phyloP scores from a whole-genome alignment of 768 basidiomycete genomes.

The Amanita thiersii region DNA sequence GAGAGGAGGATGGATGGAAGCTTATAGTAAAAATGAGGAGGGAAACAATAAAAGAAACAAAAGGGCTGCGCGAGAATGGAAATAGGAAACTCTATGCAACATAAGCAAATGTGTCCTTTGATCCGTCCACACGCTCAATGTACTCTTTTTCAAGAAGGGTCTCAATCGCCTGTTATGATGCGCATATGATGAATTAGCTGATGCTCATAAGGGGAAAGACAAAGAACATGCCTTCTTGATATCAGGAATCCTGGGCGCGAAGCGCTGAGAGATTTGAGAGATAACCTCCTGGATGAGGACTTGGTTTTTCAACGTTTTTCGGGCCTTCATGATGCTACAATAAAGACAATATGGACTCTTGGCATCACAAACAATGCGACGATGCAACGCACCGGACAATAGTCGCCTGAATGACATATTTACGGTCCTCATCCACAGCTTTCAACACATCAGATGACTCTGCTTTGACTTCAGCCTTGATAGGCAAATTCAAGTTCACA shows the following conservation, averaged over 20 bases:
- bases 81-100: constrained; percentile 63
- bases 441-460: constrained; percentile 87
- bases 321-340: constrained; percentile 85
- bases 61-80: too few species aligned
- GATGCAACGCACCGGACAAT: constrained; percentile 60
- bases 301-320: constrained; percentile 94
- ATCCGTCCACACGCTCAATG: constrained; percentile 87
- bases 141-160: constrained; percentile 94
- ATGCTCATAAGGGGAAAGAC: not conserved
- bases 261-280: constrained; percentile 79
- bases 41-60: constrained; percentile 6
- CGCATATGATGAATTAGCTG: constrained; percentile 13
- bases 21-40: too few species aligned
- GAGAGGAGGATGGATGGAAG: too few species aligned
- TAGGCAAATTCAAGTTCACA: constrained; percentile 83
- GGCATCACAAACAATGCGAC: not conserved
- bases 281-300: constrained; percentile 85
- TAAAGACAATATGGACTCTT: constrained; percentile 3
- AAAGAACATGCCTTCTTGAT: constrained; percentile 78
- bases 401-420: constrained; percentile 92
- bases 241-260: constrained; percentile 89
- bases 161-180: constrained; percentile 83
- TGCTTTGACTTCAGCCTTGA: constrained; percentile 91
- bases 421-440: constrained; percentile 94
- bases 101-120: constrained; percentile 84